phyloP scores from a whole-genome alignment of 805 yeast genomes.

The Metschnikowia shivogae region DNA sequence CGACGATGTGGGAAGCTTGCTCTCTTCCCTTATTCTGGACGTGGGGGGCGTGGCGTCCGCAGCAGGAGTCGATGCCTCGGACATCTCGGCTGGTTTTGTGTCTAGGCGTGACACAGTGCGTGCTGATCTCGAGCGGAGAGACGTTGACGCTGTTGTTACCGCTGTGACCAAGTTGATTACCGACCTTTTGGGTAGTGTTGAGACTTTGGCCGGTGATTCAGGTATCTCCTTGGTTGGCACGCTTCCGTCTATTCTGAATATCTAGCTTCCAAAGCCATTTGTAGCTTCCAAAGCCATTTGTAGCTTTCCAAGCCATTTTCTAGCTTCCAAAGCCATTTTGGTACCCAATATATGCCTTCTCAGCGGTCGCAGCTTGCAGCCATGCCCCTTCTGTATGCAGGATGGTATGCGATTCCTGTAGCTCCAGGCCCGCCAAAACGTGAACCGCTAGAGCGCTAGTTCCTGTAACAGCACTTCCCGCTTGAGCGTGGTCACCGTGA shows the following conservation, averaged over 20 bases:
- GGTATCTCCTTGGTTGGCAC: conserved; percentile 7
- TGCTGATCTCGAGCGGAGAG: background rate
- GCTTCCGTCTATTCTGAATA: conserved; percentile 5
- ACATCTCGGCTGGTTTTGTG: conserved; percentile 4
- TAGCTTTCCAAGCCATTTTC: background rate
- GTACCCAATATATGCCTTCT: background rate
- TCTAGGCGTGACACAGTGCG: background rate
- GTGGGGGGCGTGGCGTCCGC: conserved; percentile 10
- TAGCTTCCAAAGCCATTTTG: background rate
- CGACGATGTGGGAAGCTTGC: conserved; percentile 3
- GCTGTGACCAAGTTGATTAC: conserved; percentile 5
- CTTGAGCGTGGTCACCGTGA: conserved; percentile 38
- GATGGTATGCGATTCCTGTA: background rate
- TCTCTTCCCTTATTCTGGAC: conserved; percentile 5
- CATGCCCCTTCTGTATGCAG: background rate
- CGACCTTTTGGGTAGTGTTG: conserved; percentile 6
- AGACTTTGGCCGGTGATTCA: conserved; percentile 2
- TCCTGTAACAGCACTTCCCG: conserved; percentile 16
- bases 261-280: background rate
- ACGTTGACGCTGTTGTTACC: background rate
- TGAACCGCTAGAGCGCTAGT: too few relatives aligned
- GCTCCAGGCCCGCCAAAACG: too few relatives aligned
- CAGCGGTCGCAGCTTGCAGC: background rate
- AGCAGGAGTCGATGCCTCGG: conserved; percentile 7
- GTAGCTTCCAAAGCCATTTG: background rate